A percentile compares a stretch with the other conserved stretches of the same genome.
Evolutionary conservation across 2,329 filamentous ascomycete species (phyloP).

Genomic region (Hypoxylon sp.): DNA sequence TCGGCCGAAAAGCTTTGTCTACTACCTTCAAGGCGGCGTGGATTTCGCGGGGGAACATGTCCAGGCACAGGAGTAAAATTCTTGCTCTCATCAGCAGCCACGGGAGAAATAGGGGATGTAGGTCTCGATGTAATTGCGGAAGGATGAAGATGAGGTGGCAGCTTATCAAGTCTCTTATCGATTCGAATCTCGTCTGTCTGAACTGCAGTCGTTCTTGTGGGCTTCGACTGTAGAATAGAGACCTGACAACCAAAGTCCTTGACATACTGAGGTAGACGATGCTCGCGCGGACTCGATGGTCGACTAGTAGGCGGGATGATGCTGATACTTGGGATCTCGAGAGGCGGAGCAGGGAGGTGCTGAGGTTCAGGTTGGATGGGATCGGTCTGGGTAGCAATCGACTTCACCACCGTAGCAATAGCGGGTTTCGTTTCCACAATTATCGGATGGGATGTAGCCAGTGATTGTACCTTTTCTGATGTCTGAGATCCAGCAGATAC

Average conservation of each 20-base stretch:
- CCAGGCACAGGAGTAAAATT: slow-evolving; percentile 68
- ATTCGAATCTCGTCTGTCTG: slow-evolving; percentile 95
- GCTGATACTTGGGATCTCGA: slow-evolving; percentile 85
- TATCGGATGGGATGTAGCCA: slow-evolving; percentile 70
- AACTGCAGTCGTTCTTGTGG: slow-evolving; percentile 69
- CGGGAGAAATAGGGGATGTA: slow-evolving; percentile 62
- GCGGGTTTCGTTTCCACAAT: slow-evolving; percentile 60
- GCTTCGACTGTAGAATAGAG: slow-evolving; percentile 64
- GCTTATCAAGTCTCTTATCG: slow-evolving; percentile 80
- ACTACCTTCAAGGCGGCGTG: slow-evolving; percentile 65
- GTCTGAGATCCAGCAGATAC: slow-evolving; percentile 77
- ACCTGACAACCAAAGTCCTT: slow-evolving; percentile 91
- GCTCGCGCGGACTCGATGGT: slow-evolving; percentile 82
- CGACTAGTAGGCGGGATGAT: slow-evolving; percentile 90
- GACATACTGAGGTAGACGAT: slow-evolving; percentile 82
- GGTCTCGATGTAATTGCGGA: slow-evolving; percentile 78
- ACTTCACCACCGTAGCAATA: slow-evolving; percentile 61
- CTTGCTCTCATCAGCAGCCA: slow-evolving; percentile 50
- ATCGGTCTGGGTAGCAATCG: slow-evolving; percentile 75
- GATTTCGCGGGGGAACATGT: slow-evolving; percentile 71
- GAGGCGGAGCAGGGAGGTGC: slow-evolving; percentile 53
- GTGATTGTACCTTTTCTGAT: slow-evolving; percentile 72
- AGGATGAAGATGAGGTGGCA: slow-evolving; percentile 84
- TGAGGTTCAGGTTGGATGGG: slow-evolving; percentile 45
- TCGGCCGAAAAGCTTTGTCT: slow-evolving; percentile 63